Conservation (phyloP, 106 monocot species). For the Ottelia alismoides region DNA sequence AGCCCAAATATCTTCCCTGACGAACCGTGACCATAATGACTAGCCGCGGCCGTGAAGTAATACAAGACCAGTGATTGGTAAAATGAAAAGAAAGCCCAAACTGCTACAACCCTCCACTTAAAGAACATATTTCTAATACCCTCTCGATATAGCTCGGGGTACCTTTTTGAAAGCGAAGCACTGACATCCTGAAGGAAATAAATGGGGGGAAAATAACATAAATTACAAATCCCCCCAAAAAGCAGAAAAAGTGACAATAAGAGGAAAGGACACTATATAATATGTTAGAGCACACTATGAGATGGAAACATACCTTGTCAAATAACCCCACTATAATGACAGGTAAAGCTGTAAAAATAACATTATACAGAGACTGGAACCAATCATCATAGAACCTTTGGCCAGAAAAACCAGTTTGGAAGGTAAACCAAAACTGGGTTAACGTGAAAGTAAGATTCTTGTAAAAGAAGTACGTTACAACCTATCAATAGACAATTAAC, state of each 20-base stretch:
- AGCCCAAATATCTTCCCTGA: constrained; percentile 88
- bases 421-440: constrained; percentile 99
- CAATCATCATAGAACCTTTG: constrained; percentile 99
- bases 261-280: too few species aligned
- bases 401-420: constrained; percentile 97
- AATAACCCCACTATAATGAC: constrained; percentile 95
- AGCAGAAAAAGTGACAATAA: too few species aligned
- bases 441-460: constrained; percentile 98
- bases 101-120: constrained; percentile 79
- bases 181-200: constrained; percentile 79
- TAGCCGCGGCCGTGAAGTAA: constrained; percentile 65
- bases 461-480: constrained; percentile 94
- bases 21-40: constrained; percentile 53
- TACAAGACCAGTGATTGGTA: constrained; percentile 90
- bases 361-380: constrained; percentile 98
- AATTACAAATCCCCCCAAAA: too few species aligned
- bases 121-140: constrained; percentile 90
- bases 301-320: constrained; percentile 68
- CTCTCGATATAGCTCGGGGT: constrained; percentile 86
- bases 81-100: constrained; percentile 94
- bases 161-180: constrained; percentile 76
- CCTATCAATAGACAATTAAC: constrained; percentile 43
- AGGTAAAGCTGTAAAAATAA: constrained; percentile 94
- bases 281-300: too few species aligned
- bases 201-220: too few species aligned